Conservation (phyloP, 2,329 filamentous ascomycete genomes). For the Cladosporium oxysporum region DNA sequence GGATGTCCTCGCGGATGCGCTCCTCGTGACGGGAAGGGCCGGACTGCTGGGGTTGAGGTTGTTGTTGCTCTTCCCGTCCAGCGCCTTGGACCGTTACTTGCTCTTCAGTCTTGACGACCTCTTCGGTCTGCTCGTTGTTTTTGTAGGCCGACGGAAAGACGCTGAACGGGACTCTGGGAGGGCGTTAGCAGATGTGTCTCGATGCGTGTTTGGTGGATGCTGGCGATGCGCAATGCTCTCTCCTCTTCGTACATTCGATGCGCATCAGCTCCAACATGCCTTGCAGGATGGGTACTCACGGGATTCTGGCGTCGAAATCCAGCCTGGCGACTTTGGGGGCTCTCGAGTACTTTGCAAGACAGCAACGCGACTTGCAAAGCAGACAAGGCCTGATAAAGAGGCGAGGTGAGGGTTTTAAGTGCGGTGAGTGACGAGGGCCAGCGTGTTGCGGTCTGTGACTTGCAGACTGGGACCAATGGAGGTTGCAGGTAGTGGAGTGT, state of each 20-base stretch:
- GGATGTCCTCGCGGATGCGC: slow-evolving; percentile 76
- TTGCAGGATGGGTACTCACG: slow-evolving; percentile 45
- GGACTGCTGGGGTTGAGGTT: slow-evolving; percentile 56
- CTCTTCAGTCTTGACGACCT: slow-evolving; percentile 83
- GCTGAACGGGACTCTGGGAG: slow-evolving; percentile 81
- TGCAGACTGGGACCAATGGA: slow-evolving; percentile 6
- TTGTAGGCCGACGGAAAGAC: slow-evolving; percentile 99
- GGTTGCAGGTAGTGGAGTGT: slow-evolving; percentile 14
- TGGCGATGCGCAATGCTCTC: not conserved
- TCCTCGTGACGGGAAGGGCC: slow-evolving; percentile 66
- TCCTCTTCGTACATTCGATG: not conserved
- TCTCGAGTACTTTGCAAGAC: slow-evolving; percentile 67
- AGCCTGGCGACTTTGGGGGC: slow-evolving; percentile 83
- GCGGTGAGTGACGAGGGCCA: not conserved
- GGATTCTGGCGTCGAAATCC: slow-evolving; percentile 99
- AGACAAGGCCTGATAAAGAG: slow-evolving; percentile 10
- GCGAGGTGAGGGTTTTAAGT: slow-evolving; percentile 3
- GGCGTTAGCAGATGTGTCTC: slow-evolving; percentile 10
- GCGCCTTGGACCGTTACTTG: slow-evolving; percentile 78
- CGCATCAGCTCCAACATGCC: not conserved
- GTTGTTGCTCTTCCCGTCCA: slow-evolving; percentile 95
- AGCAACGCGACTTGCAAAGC: slow-evolving; percentile 22
- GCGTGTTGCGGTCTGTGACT: slow-evolving; percentile 8
- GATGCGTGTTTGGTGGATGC: not conserved
- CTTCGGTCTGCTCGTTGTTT: slow-evolving; percentile 66